These are phyloP conservation scores for Aspergillus neotritici DNA, from an alignment of 2,329 filamentous ascomycete species.

Conservation along the genomic window DNA sequence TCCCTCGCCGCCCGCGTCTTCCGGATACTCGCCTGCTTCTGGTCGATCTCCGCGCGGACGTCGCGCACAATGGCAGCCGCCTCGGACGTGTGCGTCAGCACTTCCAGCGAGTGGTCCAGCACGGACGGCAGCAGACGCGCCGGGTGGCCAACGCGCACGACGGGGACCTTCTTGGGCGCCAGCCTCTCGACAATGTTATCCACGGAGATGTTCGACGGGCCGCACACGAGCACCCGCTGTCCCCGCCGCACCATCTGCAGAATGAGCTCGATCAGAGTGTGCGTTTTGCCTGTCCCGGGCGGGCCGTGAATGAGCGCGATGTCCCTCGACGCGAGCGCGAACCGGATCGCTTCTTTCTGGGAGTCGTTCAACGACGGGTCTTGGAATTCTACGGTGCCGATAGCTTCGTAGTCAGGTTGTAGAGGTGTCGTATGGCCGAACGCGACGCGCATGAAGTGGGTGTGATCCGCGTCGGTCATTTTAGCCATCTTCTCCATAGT, in stretches of 20 bases:
- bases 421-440: slow-evolving; percentile 55
- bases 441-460: slow-evolving; percentile 54
- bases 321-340: slow-evolving; percentile 74
- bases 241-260: slow-evolving; percentile 74
- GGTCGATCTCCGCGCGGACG: slow-evolving; percentile 86
- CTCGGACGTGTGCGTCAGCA: slow-evolving; percentile 83
- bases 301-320: slow-evolving; percentile 90
- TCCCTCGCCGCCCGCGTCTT: slow-evolving; percentile 80
- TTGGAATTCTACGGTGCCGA: slow-evolving; percentile 47
- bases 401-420: slow-evolving; percentile 42
- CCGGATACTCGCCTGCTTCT: slow-evolving; percentile 78
- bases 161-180: slow-evolving; percentile 74
- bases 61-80: slow-evolving; percentile 85
- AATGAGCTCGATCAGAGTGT: slow-evolving; percentile 91
- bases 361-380: slow-evolving; percentile 56
- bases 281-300: slow-evolving; percentile 93
- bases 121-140: slow-evolving; percentile 85
- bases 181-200: slow-evolving; percentile 97
- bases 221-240: slow-evolving; percentile 81
- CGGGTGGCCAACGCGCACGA: slow-evolving; percentile 87
- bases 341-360: slow-evolving; percentile 63
- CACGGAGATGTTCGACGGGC: slow-evolving; percentile 92
- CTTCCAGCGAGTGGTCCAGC: slow-evolving; percentile 81
- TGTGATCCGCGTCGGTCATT: slow-evolving; percentile 51
- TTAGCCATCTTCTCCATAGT: slow-evolving; percentile 57